These are phyloP conservation scores for Globisporangium takayamanum DNA, from an alignment of 352 stramenopile species.

Conservation along the genomic window DNA sequence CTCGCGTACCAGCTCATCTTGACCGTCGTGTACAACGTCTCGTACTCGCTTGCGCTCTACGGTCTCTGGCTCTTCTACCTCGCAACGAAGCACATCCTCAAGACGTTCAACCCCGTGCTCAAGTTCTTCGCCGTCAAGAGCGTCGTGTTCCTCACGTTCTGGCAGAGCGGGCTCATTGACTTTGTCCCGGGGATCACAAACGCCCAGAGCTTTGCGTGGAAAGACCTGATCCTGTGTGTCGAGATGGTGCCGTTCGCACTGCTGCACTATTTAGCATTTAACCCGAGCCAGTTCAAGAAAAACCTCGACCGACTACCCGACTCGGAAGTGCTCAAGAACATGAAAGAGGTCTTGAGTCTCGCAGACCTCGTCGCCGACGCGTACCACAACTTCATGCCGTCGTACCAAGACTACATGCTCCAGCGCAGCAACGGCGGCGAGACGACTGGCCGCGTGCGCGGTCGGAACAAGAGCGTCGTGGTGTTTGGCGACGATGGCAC, in stretches of 20 bases:
- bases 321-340: conserved; percentile 82
- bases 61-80: conserved; percentile 89
- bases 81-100: conserved; percentile 80
- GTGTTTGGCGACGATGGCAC: conserved; percentile 38
- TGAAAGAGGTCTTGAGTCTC: conserved; percentile 84
- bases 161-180: conserved; percentile 84
- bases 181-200: conserved; percentile 82
- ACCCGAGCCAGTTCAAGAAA: conserved; percentile 76
- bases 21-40: conserved; percentile 88
- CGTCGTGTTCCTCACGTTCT: conserved; percentile 92
- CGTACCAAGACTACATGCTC: conserved; percentile 81
- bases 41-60: conserved; percentile 89
- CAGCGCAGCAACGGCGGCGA: conserved; percentile 39
- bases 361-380: conserved; percentile 72
- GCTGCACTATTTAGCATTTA: conserved; percentile 75
- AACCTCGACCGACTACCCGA: conserved; percentile 65
- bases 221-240: conserved; percentile 87
- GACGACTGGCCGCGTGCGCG: conserved; percentile 26
- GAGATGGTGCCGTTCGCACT: conserved; percentile 87
- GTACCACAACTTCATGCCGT: conserved; percentile 87
- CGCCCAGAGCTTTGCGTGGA: conserved; percentile 84
- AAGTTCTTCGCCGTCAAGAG: conserved; percentile 93
- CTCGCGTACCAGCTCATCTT: conserved; percentile 75
- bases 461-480: conserved; percentile 28
- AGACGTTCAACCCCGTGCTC: conserved; percentile 81